phyloP scores from a whole-genome alignment of 768 basidiomycete species.

The Saitozyma sp. region DNA sequence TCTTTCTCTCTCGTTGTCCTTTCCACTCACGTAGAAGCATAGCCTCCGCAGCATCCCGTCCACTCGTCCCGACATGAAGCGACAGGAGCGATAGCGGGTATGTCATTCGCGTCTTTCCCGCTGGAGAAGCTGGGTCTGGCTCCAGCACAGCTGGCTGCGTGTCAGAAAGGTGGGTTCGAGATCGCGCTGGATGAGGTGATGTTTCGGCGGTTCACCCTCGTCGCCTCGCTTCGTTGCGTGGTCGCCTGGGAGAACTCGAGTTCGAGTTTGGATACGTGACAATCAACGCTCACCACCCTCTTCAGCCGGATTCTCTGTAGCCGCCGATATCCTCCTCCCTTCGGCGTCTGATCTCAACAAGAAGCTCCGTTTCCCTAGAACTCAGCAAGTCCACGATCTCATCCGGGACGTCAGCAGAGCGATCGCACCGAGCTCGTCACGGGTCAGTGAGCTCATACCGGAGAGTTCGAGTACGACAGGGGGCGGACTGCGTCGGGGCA shows the following conservation, averaged over 20 bases:
- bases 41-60: neutral
- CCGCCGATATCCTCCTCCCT: slow-evolving; percentile 35
- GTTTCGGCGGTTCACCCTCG: no score
- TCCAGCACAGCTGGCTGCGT: slow-evolving; percentile 26
- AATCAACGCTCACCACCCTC: neutral
- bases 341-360: slow-evolving; percentile 29
- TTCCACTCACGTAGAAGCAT: neutral
- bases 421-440: slow-evolving; percentile 45
- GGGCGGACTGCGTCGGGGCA: no score
- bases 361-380: slow-evolving; percentile 21
- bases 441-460: slow-evolving; percentile 14
- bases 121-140: slow-evolving; percentile 27
- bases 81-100: neutral
- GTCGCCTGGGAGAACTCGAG: no score
- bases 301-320: slow-evolving; percentile 27
- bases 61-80: slow-evolving; percentile 2
- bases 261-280: neutral
- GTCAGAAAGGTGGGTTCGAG: slow-evolving; percentile 30
- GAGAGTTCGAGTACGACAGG: neutral
- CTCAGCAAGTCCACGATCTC: slow-evolving; percentile 43
- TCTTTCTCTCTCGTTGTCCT: neutral
- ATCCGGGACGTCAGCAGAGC: slow-evolving; percentile 59
- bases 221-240: no score
- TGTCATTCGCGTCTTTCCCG: slow-evolving; percentile 37
- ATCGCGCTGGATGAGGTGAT: no score